A percentile compares a stretch with the other conserved stretches of the same genome.
These are phyloP conservation scores for Mycena alexandri DNA, from an alignment of 768 basidiomycete genomes.

Conservation along the genomic window DNA sequence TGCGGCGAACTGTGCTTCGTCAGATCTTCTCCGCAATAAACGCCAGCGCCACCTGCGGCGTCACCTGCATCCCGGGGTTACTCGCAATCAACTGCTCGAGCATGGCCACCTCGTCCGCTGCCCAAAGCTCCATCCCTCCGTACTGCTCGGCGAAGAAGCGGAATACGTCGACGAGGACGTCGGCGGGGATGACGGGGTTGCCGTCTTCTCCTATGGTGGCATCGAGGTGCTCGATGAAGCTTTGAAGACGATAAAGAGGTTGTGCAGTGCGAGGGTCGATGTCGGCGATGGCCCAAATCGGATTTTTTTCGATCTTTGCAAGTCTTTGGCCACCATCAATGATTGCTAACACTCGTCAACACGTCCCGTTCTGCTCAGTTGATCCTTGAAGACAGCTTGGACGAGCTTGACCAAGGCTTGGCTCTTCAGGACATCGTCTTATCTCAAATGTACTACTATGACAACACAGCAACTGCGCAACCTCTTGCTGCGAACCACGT, in stretches of 20 bases:
- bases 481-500: too few relatives aligned
- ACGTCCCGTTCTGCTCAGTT: too few relatives aligned
- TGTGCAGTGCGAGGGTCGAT: constrained; percentile 77
- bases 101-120: constrained; percentile 70
- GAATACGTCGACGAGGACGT: constrained; percentile 79
- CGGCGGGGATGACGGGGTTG: constrained; percentile 76
- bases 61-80: constrained; percentile 76
- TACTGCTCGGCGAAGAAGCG: constrained; percentile 71
- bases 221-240: constrained; percentile 73
- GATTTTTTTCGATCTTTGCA: too few relatives aligned
- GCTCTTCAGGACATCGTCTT: too few relatives aligned
- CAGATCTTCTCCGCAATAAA: constrained; percentile 76
- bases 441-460: too few relatives aligned
- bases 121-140: constrained; percentile 73
- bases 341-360: too few relatives aligned
- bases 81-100: constrained; percentile 68
- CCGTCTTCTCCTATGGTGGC: constrained; percentile 69
- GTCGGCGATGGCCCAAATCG: constrained; percentile 74
- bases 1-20: constrained; percentile 61
- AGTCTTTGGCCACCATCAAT: too few relatives aligned
- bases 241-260: too few relatives aligned
- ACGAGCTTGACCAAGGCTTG: too few relatives aligned
- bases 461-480: too few relatives aligned
- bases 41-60: constrained; percentile 72
- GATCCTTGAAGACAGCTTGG: too few relatives aligned